Base-by-base conservation (phyloP, 345 rosid genomes). In the Melastoma malabathricum region DNA sequence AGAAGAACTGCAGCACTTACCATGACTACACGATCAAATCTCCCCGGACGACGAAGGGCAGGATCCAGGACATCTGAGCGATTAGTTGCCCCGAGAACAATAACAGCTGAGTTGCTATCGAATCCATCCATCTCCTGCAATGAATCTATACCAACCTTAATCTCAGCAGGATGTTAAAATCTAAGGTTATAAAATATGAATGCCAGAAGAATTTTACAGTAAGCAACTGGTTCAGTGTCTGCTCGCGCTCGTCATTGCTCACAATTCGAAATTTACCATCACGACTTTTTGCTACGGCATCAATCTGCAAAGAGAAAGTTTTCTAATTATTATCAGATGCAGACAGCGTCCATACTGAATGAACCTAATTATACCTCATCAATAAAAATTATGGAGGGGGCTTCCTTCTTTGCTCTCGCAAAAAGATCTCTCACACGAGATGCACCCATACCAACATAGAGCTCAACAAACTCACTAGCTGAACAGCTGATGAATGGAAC, bases 381-480 rank as follows among this genome's bases (percentile, higher is more conserved):
- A 46, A 93, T 93, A 56, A 93, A 93, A 51, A 85, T 81, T 46
- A 93, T 88, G 13, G 95, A 88, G 18, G 95, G 99, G 66, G 99
- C 95, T 54, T 79, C 99, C 74, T 93, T 93, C 78, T 88, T 93
- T 51, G 97, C 99, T 64, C 86, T 69, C 45, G 94, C 84, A 72
- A 92, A 92, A 29, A 92, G 88, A 66, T 85, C 99, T 68, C 99
- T 76, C 55, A 88, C 99, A 44, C 94, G 94, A 47, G 97, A 93
- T 22, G 97, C 99, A n/a, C 99, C 97, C 97, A 88, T 88, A 52
- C 97, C 98, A 59, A 90, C 93, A 64, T 86, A 86, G 57, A 90
- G 62, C 74, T 90, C 95, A 3, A 90, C 92, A 59, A 90, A 90
- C 75, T 90, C 98, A 61, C 96, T 90, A 39, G 96, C 98, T 2